Percentiles rank a stretch among this genome's conserved stretches.
These are phyloP conservation scores for Russula griseocarnosa DNA, from an alignment of 768 basidiomycete species.

Conservation along the genomic window DNA sequence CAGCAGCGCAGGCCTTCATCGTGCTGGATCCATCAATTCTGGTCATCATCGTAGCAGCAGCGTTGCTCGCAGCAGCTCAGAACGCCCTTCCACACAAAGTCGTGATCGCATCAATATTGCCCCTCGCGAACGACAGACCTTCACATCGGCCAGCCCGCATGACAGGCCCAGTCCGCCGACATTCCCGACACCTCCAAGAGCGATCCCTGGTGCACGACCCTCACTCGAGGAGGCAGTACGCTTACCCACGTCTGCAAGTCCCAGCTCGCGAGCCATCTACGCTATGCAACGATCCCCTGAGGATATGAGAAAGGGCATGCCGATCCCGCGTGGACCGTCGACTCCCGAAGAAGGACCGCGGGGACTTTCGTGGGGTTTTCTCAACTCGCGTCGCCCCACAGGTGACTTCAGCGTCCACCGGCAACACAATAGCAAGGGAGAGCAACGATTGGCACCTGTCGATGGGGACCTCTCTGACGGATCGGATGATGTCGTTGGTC, in stretches of 20 bases:
- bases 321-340: conserved; percentile 22
- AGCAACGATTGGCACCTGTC: conserved; percentile 13
- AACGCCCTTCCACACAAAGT: not conserved
- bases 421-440: conserved; percentile 22
- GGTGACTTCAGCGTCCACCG: conserved; percentile 19
- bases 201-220: too few species aligned
- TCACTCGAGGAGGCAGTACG: too few species aligned
- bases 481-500: conserved; percentile 24
- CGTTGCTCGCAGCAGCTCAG: not conserved
- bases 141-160: conserved; percentile 23
- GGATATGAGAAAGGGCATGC: conserved; percentile 26
- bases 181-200: too few species aligned
- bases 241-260: too few species aligned
- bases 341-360: conserved; percentile 24
- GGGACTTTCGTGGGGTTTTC: conserved; percentile 17
- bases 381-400: conserved; percentile 25
- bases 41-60: not conserved
- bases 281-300: conserved; percentile 27
- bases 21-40: too few species aligned
- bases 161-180: conserved; percentile 15
- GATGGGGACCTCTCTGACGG: conserved; percentile 18
- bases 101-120: conserved; percentile 10
- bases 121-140: conserved; percentile 18
- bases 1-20: too few species aligned
- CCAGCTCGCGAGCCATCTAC: too few species aligned